Evolutionary conservation across 495 filamentous ascomycete genomes (phyloP).

Genomic region (Penicillium egyptiacum): DNA sequence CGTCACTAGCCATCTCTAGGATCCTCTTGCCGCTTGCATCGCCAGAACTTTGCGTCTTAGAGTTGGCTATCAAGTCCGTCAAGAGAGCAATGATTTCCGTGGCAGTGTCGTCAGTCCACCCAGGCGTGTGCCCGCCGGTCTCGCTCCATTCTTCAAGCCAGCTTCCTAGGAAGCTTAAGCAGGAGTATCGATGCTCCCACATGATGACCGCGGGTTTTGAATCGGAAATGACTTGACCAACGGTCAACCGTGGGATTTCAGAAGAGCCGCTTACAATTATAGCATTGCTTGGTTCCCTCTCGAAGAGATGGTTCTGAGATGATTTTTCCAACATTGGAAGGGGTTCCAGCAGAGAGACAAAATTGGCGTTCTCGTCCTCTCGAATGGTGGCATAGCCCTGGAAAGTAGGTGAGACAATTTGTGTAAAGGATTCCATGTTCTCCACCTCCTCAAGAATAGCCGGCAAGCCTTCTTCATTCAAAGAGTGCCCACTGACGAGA

Average conservation of each 20-base stretch:
- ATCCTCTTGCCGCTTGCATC: slow-evolving; percentile 50
- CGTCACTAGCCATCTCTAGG: slow-evolving; percentile 70
- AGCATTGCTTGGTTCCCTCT: slow-evolving; percentile 29
- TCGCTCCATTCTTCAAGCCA: slow-evolving; percentile 61
- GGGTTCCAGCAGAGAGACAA: slow-evolving; percentile 42
- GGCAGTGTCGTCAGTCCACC: slow-evolving; percentile 48
- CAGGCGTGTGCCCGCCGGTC: slow-evolving; percentile 36
- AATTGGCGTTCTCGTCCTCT: slow-evolving; percentile 82
- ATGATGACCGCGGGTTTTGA: slow-evolving; percentile 62
- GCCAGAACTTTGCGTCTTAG: slow-evolving; percentile 30
- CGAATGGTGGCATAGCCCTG: slow-evolving; percentile 68
- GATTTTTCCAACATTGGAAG: slow-evolving; percentile 42
- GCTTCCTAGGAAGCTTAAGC: slow-evolving; percentile 71
- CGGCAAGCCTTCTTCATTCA: slow-evolving; percentile 52
- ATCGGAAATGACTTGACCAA: slow-evolving; percentile 69
- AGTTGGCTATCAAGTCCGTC: slow-evolving; percentile 52
- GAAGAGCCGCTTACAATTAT: slow-evolving; percentile 43
- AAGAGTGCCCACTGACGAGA: slow-evolving; percentile 40
- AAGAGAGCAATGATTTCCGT: slow-evolving; percentile 65
- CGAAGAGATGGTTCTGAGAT: slow-evolving; percentile 22
- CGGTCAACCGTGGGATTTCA: slow-evolving; percentile 58
- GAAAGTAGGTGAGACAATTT: slow-evolving; percentile 64
- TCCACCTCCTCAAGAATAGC: slow-evolving; percentile 57
- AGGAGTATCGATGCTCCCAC: slow-evolving; percentile 75
- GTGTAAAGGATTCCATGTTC: slow-evolving; percentile 68